Base-by-base conservation (phyloP, 2,329 filamentous ascomycete species). In the Teratosphaeria destructans region DNA sequence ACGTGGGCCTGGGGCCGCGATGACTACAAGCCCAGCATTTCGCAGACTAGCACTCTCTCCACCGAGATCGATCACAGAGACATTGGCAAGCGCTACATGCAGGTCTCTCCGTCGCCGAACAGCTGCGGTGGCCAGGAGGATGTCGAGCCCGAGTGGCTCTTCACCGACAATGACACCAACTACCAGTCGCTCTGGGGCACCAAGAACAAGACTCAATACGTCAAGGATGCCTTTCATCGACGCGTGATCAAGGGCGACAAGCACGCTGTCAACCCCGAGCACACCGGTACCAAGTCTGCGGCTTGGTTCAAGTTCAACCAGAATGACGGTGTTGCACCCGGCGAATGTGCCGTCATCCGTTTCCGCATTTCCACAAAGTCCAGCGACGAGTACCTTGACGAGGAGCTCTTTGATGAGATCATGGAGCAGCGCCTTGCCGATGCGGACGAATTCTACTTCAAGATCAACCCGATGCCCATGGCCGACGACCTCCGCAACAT, bases 131-230 rank as follows among this genome's bases (percentile, higher is more conserved):
- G 85, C 63, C 87, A 89, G 37, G 82, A 92, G 37, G 93, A 97
- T 74, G 85, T 97, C 49, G 80, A 91, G 70, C 94, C 94, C 2
- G 79, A 90, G 69, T 78, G 96, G 67, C 79, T 97, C 60, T 97
- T 95, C 75, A 97, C 93, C 1, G 93, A 96, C 68, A 97, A 97
- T 70, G 92, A 97, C 69, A 95, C 89, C 67, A 97, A 97, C 72
- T 87, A 85, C 72, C 80, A 91, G 63, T 75, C 79, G 12, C 80
- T 97, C 1, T 96, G 94, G 74, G 81, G 81, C 3, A 86, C 86
- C 55, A 78, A 89, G 60, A 97, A 97, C 73, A 82, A 85, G 66
- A 84, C 87, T 39, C 84, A 86, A 0, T 96, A 91, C 68, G 91
- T 96, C 72, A 97, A 97, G 76, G 93, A 97, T 74, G 94, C 89